These are phyloP conservation scores for Capsicum chinense DNA, from an alignment of 257 asterid genomes.

Conservation along the genomic window DNA sequence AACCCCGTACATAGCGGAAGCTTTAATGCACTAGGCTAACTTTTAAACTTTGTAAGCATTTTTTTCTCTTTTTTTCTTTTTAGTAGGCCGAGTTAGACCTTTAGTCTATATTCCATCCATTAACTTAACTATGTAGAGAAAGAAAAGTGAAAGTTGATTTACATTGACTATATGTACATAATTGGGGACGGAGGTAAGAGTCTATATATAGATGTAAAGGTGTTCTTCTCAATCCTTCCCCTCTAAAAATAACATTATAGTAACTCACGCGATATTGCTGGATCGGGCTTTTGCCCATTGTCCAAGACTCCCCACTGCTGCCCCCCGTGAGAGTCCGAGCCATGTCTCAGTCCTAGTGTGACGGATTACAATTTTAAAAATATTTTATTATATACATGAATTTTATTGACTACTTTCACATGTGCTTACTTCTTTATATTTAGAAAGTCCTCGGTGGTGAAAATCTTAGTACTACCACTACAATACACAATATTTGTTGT, in stretches of 20 bases:
- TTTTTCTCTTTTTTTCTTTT: constrained; percentile 2
- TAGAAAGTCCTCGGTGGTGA: neutral
- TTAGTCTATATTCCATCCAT: neutral
- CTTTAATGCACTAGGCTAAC: too few species aligned
- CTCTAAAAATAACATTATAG: too few species aligned
- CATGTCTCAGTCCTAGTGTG: too few species aligned
- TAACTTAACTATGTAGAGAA: constrained; percentile 10
- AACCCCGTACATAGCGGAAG: too few species aligned
- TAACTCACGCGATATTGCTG: too few species aligned
- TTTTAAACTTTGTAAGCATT: neutral
- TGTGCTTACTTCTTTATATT: neutral
- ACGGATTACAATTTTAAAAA: neutral
- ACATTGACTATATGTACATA: neutral
- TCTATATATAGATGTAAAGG: neutral
- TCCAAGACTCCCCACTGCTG: too few species aligned
- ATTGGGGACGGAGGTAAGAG: neutral
- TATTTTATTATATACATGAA: neutral
- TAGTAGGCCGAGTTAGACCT: neutral
- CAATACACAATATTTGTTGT: neutral
- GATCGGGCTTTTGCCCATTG: too few species aligned
- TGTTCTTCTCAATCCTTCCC: neutral
- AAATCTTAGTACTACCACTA: neutral
- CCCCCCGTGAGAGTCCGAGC: too few species aligned
- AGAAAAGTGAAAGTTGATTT: neutral
- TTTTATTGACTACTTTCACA: neutral